Percentiles rank a stretch among this genome's conserved stretches.
These are phyloP conservation scores for Colletotrichum orchidophilum DNA, from an alignment of 2,329 filamentous ascomycete genomes.

Conservation along the genomic window DNA sequence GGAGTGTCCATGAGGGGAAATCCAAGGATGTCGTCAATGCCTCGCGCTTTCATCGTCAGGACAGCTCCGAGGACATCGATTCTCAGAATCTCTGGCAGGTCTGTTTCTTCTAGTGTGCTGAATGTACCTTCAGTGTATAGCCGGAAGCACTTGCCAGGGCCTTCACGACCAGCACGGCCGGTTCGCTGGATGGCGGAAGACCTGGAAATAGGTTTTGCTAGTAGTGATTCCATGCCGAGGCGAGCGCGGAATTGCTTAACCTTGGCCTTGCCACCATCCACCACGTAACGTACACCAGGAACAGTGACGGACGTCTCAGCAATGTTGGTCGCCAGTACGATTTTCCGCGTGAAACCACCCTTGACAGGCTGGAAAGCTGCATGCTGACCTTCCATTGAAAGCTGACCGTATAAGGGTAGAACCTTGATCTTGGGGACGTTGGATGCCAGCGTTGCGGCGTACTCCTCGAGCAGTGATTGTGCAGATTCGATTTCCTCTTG, in stretches of 20 bases:
- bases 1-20: slow-evolving; percentile 91
- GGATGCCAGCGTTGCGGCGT: slow-evolving; percentile 75
- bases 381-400: slow-evolving; percentile 88
- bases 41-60: slow-evolving; percentile 92
- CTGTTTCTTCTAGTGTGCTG: slow-evolving; percentile 73
- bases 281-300: slow-evolving; percentile 87
- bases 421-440: slow-evolving; percentile 78
- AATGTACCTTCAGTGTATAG: slow-evolving; percentile 87
- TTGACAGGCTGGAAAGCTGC: slow-evolving; percentile 82
- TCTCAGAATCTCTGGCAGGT: slow-evolving; percentile 88
- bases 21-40: slow-evolving; percentile 80
- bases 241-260: slow-evolving; percentile 88
- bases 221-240: slow-evolving; percentile 87
- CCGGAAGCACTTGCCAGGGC: slow-evolving; percentile 86
- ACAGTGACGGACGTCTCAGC: slow-evolving; percentile 99
- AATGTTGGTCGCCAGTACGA: slow-evolving; percentile 95
- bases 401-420: slow-evolving; percentile 87
- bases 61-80: slow-evolving; percentile 89
- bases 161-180: slow-evolving; percentile 93
- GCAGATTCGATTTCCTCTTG: slow-evolving; percentile 91
- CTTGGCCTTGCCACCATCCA: slow-evolving; percentile 94
- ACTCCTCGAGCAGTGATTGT: slow-evolving; percentile 83
- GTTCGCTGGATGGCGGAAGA: slow-evolving; percentile 92
- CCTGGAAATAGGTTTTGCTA: slow-evolving; percentile 90
- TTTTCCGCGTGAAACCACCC: slow-evolving; percentile 79